These are phyloP conservation scores for Cryptococcus sp. DNA, from an alignment of 1,284 basidiomycete species.

Conservation along the genomic window DNA sequence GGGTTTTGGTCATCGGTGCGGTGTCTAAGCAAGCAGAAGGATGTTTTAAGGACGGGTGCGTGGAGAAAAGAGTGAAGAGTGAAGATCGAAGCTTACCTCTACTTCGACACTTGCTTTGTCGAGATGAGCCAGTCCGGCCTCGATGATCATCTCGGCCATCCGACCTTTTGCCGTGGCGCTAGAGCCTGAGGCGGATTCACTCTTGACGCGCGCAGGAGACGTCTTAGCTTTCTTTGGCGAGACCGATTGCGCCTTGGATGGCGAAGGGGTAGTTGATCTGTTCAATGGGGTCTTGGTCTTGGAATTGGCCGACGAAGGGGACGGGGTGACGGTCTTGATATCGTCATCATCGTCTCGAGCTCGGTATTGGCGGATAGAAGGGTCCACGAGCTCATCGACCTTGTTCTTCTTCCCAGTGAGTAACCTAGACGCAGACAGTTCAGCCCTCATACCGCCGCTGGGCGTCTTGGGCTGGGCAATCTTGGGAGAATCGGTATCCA, in stretches of 20 bases:
- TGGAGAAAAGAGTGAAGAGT: neutral
- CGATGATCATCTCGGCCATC: conserved; percentile 16
- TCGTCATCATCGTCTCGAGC: neutral
- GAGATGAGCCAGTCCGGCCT: conserved; percentile 11
- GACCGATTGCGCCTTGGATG: neutral
- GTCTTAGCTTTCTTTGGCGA: neutral
- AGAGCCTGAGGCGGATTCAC: neutral
- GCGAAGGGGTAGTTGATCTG: neutral
- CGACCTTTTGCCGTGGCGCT: conserved; percentile 7
- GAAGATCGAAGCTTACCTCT: conserved; percentile 4
- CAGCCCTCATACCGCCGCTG: conserved; percentile 25
- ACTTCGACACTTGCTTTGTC: conserved; percentile 13
- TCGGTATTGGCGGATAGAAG: neutral
- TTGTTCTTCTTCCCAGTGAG: neutral
- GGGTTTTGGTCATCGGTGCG: neutral
- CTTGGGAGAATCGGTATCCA: neutral
- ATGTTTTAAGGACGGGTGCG: neutral
- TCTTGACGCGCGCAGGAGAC: neutral
- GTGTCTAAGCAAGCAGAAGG: neutral
- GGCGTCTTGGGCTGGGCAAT: neutral
- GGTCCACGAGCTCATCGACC: neutral
- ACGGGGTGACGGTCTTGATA: neutral
- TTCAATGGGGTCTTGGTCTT: too few species aligned
- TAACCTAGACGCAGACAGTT: neutral
- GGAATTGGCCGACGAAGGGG: neutral